These are phyloP conservation scores for Elongisporangium undulatum DNA, from an alignment of 352 stramenopile genomes.

Conservation along the genomic window DNA sequence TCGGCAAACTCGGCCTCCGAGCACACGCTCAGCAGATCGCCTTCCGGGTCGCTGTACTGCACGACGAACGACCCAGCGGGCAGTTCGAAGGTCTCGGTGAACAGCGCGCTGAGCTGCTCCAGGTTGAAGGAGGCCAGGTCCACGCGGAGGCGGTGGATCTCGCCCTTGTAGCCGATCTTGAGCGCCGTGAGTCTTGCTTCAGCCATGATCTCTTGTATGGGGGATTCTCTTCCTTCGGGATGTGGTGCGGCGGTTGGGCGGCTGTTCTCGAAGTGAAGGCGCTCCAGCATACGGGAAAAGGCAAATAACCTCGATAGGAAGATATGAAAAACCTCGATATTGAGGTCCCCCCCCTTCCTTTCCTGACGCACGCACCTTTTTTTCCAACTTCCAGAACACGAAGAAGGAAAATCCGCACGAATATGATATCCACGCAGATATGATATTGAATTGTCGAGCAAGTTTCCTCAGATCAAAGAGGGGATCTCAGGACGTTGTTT, in stretches of 20 bases:
- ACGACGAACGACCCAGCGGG: constrained; percentile 44
- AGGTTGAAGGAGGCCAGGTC: constrained; percentile 52
- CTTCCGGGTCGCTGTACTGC: constrained; percentile 80
- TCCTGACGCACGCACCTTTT: not conserved
- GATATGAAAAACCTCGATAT: not conserved
- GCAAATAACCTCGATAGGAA: not conserved
- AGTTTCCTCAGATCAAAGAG: too few relatives aligned
- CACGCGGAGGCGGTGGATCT: constrained; percentile 77
- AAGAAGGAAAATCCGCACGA: not conserved
- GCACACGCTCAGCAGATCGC: constrained; percentile 66
- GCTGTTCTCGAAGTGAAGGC: not conserved
- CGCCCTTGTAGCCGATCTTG: constrained; percentile 80
- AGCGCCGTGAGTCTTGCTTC: constrained; percentile 50
- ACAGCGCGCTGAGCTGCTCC: constrained; percentile 40
- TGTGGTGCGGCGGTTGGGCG: not conserved
- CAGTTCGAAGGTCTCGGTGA: constrained; percentile 59
- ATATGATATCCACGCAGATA: not conserved
- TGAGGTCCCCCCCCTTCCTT: not conserved
- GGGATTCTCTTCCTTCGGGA: constrained; percentile 15
- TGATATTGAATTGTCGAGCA: not conserved
- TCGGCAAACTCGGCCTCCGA: constrained; percentile 65
- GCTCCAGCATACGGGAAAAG: not conserved
- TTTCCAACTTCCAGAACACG: not conserved
- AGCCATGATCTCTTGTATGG: constrained; percentile 24
- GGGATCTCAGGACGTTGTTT: not conserved